Evolutionary conservation across 2,329 filamentous ascomycete genomes (phyloP), one percentile per base, ranked within the genome.

Genomic region (Cephalotrichum gorgonifer): DNA sequence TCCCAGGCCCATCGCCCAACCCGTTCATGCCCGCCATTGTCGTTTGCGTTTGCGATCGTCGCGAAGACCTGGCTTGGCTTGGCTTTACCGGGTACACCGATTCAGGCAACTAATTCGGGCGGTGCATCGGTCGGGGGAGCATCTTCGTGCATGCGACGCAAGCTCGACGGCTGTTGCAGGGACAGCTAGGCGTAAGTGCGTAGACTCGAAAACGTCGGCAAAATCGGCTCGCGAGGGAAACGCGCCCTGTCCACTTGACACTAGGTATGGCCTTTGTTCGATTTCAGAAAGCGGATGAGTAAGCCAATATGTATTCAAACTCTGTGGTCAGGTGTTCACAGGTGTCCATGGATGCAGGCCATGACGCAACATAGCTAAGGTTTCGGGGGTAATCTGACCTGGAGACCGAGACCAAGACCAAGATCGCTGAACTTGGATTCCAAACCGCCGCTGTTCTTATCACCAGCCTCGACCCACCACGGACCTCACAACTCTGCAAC

Each of bases 401-500:
- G 7, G n/a, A n/a, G n/a, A 20, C 30, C n/a, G 5, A 20, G 35
- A 20, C 17, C n/a, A n/a, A 20, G 17, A 39, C 35, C 17, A 20
- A 39, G 17, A n/a, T 39, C n/a, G 17, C 22, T 20, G 35, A 20
- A 39, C n/a, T 38, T 22, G 17, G 17, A 6, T 20, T 22, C 35
- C 17, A n/a, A n/a, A n/a, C n/a, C n/a, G n/a, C n/a, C 22, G 35
- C 9, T 22, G 35, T 39, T 6, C 6, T 39, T 39, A 9, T 20
- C 17, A 17, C 17, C 17, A 39, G 35, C 35, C 17, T 22, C 35
- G 17, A 39, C n/a, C 35, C 17, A 9, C n/a, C 17, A 39, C n/a
- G 14, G 15, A 35, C 15, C 20, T 8, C 26, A 23, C 15, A 46
- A n/a, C 14, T 6, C 20, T 14, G 47, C 53, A 22, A 58, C 49